phyloP scores from a whole-genome alignment of 2,329 filamentous ascomycete genomes.

The Trichoderma atrobrunneum region DNA sequence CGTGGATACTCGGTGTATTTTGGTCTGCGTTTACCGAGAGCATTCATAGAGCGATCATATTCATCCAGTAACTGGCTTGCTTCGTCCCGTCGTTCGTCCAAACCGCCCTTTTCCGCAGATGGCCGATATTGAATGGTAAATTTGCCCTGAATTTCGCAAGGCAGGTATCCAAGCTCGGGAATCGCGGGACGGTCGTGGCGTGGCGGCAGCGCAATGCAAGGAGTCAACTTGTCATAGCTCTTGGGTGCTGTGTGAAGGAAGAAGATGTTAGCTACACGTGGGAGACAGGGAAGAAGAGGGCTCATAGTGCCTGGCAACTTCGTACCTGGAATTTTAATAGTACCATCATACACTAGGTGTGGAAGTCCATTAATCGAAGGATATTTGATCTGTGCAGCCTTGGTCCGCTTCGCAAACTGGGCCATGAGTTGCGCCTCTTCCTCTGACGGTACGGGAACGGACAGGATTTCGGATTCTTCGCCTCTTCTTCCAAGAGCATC shows the following conservation, averaged over 20 bases:
- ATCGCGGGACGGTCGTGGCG: constrained; percentile 39
- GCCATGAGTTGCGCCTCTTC: constrained; percentile 38
- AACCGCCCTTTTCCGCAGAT: constrained; percentile 37
- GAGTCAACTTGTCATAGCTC: constrained; percentile 45
- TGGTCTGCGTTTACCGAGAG: constrained; percentile 42
- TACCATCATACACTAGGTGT: constrained; percentile 37
- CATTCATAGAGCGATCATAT: constrained; percentile 42
- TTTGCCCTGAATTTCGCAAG: constrained; percentile 44
- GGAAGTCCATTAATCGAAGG: constrained; percentile 40
- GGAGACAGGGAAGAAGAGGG: not conserved
- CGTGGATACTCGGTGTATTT: constrained; percentile 48
- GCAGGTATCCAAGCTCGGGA: constrained; percentile 40
- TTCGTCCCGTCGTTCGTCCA: constrained; percentile 43
- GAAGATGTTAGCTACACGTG: not conserved
- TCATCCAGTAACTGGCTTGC: constrained; percentile 40
- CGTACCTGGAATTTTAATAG: constrained; percentile 40
- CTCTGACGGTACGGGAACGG: constrained; percentile 31
- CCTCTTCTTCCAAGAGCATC: constrained; percentile 32
- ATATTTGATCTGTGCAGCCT: constrained; percentile 38
- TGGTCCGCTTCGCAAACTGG: constrained; percentile 39
- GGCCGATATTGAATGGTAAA: constrained; percentile 43
- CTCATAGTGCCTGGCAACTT: not conserved
- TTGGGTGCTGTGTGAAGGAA: constrained; percentile 34
- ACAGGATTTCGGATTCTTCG: constrained; percentile 36
- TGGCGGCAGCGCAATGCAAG: constrained; percentile 41